Evolutionary conservation across 108 stramenopile genomes (phyloP), one percentile per base, ranked within the genome.

Genomic region (Seminavis robusta): DNA sequence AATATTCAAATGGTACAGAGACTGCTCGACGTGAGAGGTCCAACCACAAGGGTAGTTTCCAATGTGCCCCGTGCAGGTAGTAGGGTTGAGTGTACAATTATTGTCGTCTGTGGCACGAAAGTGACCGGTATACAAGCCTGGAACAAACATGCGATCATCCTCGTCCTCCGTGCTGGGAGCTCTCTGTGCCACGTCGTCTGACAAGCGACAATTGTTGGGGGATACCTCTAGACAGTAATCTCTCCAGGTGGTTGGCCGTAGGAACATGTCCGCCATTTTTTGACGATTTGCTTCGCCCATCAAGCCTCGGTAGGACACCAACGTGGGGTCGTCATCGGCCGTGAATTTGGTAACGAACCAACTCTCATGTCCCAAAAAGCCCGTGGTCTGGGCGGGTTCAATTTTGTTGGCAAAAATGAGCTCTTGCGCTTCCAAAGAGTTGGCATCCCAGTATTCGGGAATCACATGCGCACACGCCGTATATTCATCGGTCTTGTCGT

Each of bases 81-180:
- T 37, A 8, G 59, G 59, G 2, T 34, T 1, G 17, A 4, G 20
- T 16, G 42, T 13, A 51, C 76, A 77, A 34, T 77, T 43, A 33
- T 67, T 77, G 16, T 67, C 33, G 6, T 65, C 76, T 0, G 76
- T 71, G 4, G 26, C 17, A 27, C 70, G 58, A 49, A 71, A 77
- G 34, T 71, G 50, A 19, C 76, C 76, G 1, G 33, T 67, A 56
- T 65, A 76, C 32, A 60, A 41, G 11, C 27, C 52, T 17, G 38
- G 52, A 25, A 57, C n/a, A 16, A 42, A 59, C 41, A 61, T 61
- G 4, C 34, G 33, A 19, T 30, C 47, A 16, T 49, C 59, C 24
- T 67, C 65, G 2, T 24, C 38, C 6, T 42, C 29, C 3, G 17
- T 13, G 10, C 28, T 32, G 3, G 52, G 57, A 6, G 59, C 27